phyloP scores from a whole-genome alignment of 345 rosid genomes.

The Hypericum perforatum region DNA sequence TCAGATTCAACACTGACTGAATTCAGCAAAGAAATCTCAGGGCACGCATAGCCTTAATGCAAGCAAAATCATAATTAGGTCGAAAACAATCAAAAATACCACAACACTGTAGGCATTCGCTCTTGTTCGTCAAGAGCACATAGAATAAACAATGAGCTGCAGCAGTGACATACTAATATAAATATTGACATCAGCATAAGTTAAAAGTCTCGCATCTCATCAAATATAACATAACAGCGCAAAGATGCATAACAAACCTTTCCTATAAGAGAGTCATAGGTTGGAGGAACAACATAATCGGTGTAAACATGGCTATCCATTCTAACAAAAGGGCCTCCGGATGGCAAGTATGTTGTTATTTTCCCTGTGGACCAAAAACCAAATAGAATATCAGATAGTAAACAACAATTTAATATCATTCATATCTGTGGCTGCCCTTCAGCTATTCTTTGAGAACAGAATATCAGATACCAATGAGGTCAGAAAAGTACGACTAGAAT shows the following conservation, averaged over 20 bases:
- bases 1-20: no score
- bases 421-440: slow-evolving; percentile 3
- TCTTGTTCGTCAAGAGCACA: no score
- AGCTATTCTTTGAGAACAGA: background rate
- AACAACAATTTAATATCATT: slow-evolving; percentile 1
- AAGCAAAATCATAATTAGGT: no score
- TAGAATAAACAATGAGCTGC: no score
- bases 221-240: background rate
- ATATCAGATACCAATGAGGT: background rate
- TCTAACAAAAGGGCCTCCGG: slow-evolving; percentile 99
- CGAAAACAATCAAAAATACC: no score
- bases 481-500: background rate
- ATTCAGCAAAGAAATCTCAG: no score
- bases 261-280: slow-evolving; percentile 94
- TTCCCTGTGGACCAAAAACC: slow-evolving; percentile 48
- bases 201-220: background rate
- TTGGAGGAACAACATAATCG: slow-evolving; percentile 95
- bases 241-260: slow-evolving; percentile 47
- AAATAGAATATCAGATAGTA: background rate
- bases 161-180: no score
- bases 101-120: no score
- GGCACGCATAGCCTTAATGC: no score
- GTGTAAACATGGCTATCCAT: slow-evolving; percentile 99
- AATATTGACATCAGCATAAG: background rate
- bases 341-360: slow-evolving; percentile 88